phyloP scores from a whole-genome alignment of 306 rosid species.

The Alnus glutinosa region DNA sequence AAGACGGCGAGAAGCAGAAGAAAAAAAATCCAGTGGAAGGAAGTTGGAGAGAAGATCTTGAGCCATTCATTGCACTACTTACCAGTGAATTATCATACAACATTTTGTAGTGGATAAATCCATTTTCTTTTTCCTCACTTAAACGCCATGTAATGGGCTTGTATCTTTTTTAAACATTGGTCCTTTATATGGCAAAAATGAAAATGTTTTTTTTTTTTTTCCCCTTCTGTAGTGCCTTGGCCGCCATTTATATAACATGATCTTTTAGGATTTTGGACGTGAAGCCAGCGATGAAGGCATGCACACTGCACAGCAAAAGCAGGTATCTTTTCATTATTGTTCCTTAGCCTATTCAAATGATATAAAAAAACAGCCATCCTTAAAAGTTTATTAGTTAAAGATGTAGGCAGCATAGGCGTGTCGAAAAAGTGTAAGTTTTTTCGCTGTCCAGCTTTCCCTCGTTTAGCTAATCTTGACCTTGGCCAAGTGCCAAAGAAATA shows the following conservation, averaged over 20 bases:
- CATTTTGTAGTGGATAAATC: constrained; percentile 3
- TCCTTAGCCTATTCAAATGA: not conserved
- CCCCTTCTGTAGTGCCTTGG: not conserved
- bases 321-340: not conserved
- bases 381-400: not conserved
- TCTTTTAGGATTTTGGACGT: not conserved
- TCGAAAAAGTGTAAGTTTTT: constrained; percentile 32
- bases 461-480: not conserved
- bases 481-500: not conserved
- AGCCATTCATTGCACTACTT: constrained; percentile 26
- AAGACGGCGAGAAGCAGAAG: constrained; percentile 88
- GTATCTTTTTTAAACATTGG: not conserved
- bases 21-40: constrained; percentile 72
- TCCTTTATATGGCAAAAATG: constrained; percentile 29
- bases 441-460: constrained; percentile 35
- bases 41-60: constrained; percentile 79
- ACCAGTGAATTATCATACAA: constrained; percentile 2
- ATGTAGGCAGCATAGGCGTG: not conserved
- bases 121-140: not conserved
- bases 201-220: constrained; percentile 7
- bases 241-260: not conserved
- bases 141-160: not conserved
- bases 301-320: not conserved
- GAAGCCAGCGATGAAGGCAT: too few relatives aligned
- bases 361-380: not conserved